phyloP scores from a whole-genome alignment of 345 rosid genomes.

The Sisymbrium altissimum region DNA sequence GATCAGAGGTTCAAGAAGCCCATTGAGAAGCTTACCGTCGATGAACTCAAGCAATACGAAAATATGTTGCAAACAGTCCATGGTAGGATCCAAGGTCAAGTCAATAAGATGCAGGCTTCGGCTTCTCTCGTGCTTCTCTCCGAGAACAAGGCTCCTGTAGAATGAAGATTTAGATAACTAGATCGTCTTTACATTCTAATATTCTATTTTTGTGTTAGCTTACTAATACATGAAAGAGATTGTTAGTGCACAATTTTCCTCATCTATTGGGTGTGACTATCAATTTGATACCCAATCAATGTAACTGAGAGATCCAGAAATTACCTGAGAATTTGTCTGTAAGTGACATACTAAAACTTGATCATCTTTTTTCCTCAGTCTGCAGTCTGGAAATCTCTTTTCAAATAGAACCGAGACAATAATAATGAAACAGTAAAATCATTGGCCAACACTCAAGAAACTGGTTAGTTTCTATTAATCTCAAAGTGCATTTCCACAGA shows the following conservation, averaged over 20 bases:
- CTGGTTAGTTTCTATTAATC: constrained; percentile 17
- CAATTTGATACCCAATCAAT: constrained; percentile 8
- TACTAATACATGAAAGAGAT: constrained; percentile 12
- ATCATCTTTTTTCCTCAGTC: background rate
- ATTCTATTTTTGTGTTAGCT: constrained; percentile 14
- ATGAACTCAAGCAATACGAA: constrained; percentile 34
- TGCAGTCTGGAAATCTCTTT: background rate
- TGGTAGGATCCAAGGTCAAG: constrained; percentile 23
- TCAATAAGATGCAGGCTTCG: constrained; percentile 38
- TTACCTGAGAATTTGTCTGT: constrained; percentile 18
- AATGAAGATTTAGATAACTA: constrained; percentile 16
- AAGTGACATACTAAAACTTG: background rate
- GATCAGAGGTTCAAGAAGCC: constrained; percentile 12
- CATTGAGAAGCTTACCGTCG: constrained; percentile 19
- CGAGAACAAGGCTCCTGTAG: background rate
- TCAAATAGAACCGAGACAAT: background rate
- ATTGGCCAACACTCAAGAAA: constrained; percentile 6
- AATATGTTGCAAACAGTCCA: constrained; percentile 29
- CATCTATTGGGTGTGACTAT: constrained; percentile 1
- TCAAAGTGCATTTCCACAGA: background rate
- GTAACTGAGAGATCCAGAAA: constrained; percentile 1
- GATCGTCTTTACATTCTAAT: background rate
- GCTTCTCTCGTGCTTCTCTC: constrained; percentile 37
- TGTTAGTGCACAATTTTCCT: background rate
- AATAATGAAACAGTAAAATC: background rate